Base-by-base conservation (phyloP, 495 filamentous ascomycete genomes). In the Thozetella sp. region DNA sequence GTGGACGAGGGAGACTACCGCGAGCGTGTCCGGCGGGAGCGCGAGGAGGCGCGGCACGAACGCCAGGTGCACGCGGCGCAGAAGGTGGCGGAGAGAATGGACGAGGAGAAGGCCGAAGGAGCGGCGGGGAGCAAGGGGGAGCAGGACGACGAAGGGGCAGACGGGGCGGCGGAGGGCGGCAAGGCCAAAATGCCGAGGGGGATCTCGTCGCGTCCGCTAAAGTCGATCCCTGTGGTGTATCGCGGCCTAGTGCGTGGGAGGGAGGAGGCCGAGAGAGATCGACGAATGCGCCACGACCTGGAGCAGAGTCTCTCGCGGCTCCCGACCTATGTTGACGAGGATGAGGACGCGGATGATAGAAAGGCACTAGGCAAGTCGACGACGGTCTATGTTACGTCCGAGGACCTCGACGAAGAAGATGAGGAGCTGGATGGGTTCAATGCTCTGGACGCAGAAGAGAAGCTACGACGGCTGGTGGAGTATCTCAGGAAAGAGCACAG, bases 371-470 rank as follows among this genome's bases (percentile, higher is more conserved):
- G 78, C 11, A 78, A 77, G 58, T 75, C 74, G 27, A 60, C 53
- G 19, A 69, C 64, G 24, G 63, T 67, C 20, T 75, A 79, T 51
- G 73, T 76, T 0, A 67, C 82, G 3, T 88, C 87, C 19, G 87
- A 92, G 59, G 90, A 95, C 50, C 58, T 91, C 4, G 91, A 94
- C 37, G 89, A 92, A 53, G 93, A 95, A 55, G 95, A 99, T 67
- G 68, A 80, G 1, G 92, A 97, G 68, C 67, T 99, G 51, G 89
- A 93, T n/a, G 90, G 83, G 43, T 98, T 97, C 64, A 88, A 93
- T 63, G 81, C 80, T 3, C 72, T 93, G 3, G 80, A 84, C 2
- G 78, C 82, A 1, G 77, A 75, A 1, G 89, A 96, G 63, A 83
- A 82, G 61, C 69, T 97, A 54, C 67, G 75, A 13, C 84, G 73